Evolutionary conservation across 441 rosid species (phyloP).

Genomic region (Pelargonium australe): DNA sequence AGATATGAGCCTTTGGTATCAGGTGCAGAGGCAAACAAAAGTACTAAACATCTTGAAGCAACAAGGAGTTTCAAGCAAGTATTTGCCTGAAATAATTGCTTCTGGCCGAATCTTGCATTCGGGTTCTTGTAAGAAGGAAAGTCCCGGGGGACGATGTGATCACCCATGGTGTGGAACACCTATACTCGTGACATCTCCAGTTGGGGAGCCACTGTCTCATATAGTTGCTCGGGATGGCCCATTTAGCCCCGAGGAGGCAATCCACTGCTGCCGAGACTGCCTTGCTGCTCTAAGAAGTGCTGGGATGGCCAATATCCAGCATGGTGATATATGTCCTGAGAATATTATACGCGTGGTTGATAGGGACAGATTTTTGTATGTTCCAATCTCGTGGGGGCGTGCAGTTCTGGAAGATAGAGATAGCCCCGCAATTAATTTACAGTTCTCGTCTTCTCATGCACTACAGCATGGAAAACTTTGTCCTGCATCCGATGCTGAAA

Average conservation of each 20-base stretch:
- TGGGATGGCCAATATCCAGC: constrained; percentile 43
- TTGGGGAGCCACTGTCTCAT: constrained; percentile 48
- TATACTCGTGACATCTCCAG: constrained; percentile 48
- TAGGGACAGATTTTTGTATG: constrained; percentile 21
- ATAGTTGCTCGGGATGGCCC: constrained; percentile 39
- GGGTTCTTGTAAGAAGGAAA: constrained; percentile 41
- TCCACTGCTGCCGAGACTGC: constrained; percentile 53
- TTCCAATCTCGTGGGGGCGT: constrained; percentile 56
- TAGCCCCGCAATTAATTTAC: constrained; percentile 49
- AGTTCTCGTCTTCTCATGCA: constrained; percentile 57
- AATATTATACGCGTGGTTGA: constrained; percentile 36
- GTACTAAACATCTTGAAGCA: constrained; percentile 50
- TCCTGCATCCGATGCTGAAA: constrained; percentile 60
- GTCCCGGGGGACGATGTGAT: constrained; percentile 45
- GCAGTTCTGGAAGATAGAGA: constrained; percentile 63
- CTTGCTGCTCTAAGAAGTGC: constrained; percentile 45
- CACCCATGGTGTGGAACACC: constrained; percentile 66
- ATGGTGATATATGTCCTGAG: constrained; percentile 57
- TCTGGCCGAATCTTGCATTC: constrained; percentile 53
- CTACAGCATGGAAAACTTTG: constrained; percentile 61
- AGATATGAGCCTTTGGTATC: constrained; percentile 66
- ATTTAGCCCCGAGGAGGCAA: constrained; percentile 40
- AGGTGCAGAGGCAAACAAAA: constrained; percentile 64
- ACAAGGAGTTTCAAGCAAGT: constrained; percentile 38
- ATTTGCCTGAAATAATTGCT: constrained; percentile 47